phyloP scores from a whole-genome alignment of 257 asterid species.

The Penstemon newberryi region DNA sequence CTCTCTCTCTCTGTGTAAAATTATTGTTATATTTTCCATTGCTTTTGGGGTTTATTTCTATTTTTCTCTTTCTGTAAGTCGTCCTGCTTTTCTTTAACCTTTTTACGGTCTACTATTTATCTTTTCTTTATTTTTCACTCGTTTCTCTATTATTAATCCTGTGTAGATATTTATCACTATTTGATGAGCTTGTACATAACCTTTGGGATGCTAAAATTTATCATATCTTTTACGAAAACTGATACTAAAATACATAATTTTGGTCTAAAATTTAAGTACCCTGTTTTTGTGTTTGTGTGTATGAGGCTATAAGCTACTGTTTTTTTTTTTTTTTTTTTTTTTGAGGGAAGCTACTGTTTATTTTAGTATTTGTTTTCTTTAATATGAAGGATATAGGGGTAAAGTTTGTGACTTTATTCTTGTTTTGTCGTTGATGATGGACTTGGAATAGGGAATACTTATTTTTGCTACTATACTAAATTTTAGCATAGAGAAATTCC shows the following conservation, averaged over 20 bases:
- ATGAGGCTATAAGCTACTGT: too few species aligned
- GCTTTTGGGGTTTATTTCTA: slow-evolving; percentile 23
- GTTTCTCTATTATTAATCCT: not conserved
- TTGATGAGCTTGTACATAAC: slow-evolving; percentile 19
- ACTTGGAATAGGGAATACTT: slow-evolving; percentile 10
- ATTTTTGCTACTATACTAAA: not conserved
- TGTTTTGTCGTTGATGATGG: not conserved
- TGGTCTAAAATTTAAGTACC: not conserved
- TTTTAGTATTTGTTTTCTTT: not conserved
- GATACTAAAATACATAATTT: too few species aligned
- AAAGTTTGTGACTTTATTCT: not conserved
- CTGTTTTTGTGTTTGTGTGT: not conserved
- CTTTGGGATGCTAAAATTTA: not conserved
- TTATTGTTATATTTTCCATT: slow-evolving; percentile 5
- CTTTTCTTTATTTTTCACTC: not conserved
- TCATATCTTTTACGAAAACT: too few species aligned
- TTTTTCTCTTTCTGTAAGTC: slow-evolving; percentile 28
- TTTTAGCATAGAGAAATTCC: not conserved
- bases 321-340: too few species aligned
- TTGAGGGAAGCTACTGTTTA: too few species aligned
- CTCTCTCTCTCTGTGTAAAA: slow-evolving; percentile 17
- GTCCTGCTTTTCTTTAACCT: slow-evolving; percentile 3
- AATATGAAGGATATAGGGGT: not conserved
- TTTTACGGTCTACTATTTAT: slow-evolving; percentile 6
- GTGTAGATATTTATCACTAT: slow-evolving; percentile 7